Base-by-base conservation (phyloP, 306 rosid species). In the Cucumis hystrix region DNA sequence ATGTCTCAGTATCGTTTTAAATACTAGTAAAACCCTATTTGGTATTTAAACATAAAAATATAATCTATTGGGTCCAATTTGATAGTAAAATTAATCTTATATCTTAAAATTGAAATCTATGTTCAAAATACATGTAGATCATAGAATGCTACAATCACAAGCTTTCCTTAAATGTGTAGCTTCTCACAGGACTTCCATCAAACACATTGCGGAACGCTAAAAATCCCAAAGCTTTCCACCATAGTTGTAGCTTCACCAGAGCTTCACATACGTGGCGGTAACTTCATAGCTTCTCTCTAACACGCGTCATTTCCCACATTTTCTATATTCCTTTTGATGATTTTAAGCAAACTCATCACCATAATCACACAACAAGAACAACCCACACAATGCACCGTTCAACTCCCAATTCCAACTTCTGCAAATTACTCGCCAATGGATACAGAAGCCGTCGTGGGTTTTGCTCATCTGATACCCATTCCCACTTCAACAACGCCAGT, bases 401-500 rank as follows among this genome's bases (percentile, higher is more conserved):
- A 63, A 82, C 43, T 69, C 54, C 74, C 23, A 41, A 54, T 56
- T 77, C 79, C 14, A 37, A 76, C 49, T 83, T 82, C 70, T 66
- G 84, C 67, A 84, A 78, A 74, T 78, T 78, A 68, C 43, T 83
- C 76, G 61, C 63, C 28, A 82, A 63, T 51, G 47, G 68, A 37
- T 70, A 7, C 80, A 79, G 88, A 87, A 75, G 76, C 49, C 61
- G 83, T 67, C 94, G 82, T 75, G 63, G 35, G 75, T 65, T 79
- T 30, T 30, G 77, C 28, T 33, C 57, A 17, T 55, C 85, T 10
- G 70, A 83, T 41, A 40, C 54, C 6, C 82, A 81, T 63, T 72
- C 80, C 57, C 88, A 86, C 35, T 78, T 91, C 59, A 83, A 82
- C 64, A 74, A 76, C 37, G 88, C 82, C 4, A 92, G 96, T 3